These are phyloP conservation scores for Colletotrichum brevisporum DNA, from an alignment of 2,329 filamentous ascomycete genomes.

Conservation along the genomic window DNA sequence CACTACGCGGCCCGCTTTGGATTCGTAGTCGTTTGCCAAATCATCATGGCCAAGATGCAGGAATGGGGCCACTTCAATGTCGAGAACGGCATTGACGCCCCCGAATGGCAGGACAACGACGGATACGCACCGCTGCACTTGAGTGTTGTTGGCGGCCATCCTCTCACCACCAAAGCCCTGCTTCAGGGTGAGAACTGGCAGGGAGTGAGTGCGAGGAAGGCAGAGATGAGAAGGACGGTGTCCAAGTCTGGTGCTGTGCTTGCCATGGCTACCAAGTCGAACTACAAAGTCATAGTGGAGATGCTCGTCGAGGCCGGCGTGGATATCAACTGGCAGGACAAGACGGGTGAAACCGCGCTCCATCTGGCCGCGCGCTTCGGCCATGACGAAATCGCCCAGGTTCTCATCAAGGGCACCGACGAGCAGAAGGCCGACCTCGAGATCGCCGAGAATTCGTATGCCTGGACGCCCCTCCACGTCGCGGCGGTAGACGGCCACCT, in stretches of 20 bases:
- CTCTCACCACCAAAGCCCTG: constrained; percentile 85
- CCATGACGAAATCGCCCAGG: constrained; percentile 83
- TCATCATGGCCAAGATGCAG: constrained; percentile 90
- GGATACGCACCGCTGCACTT: constrained; percentile 93
- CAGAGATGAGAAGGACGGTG: constrained; percentile 76
- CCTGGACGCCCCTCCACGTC: constrained; percentile 96
- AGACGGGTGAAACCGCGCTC: constrained; percentile 89
- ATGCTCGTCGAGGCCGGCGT: constrained; percentile 91
- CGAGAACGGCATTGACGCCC: constrained; percentile 86
- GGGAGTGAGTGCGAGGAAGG: constrained; percentile 72
- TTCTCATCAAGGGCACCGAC: constrained; percentile 78
- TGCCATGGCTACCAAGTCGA: constrained; percentile 88
- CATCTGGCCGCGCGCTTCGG: constrained; percentile 94
- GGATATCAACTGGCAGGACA: constrained; percentile 93
- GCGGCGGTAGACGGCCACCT: constrained; percentile 91
- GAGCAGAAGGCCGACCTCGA: constrained; percentile 83
- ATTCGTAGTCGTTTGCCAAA: constrained; percentile 89
- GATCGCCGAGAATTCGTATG: constrained; percentile 84
- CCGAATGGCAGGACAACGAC: constrained; percentile 92
- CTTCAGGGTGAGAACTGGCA: constrained; percentile 86
- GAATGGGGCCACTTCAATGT: constrained; percentile 90
- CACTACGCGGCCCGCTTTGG: constrained; percentile 97
- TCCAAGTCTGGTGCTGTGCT: constrained; percentile 90
- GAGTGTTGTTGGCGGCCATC: constrained; percentile 91
- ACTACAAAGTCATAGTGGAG: constrained; percentile 86